phyloP scores from a whole-genome alignment of 2,329 filamentous ascomycete genomes.

The Fonsecaea erecta region DNA sequence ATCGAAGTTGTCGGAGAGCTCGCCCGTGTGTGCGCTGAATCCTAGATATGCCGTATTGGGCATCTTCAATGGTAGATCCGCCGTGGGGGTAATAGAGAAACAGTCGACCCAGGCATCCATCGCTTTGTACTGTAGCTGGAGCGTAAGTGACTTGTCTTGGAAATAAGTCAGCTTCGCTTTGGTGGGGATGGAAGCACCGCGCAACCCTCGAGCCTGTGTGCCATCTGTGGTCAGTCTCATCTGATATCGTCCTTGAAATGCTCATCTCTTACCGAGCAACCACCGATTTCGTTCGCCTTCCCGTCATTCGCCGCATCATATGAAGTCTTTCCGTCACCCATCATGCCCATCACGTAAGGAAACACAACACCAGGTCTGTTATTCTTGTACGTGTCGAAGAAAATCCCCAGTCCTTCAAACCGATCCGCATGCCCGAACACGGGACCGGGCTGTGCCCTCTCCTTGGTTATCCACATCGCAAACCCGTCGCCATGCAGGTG shows the following conservation, averaged over 20 bases:
- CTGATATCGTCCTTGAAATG: background rate
- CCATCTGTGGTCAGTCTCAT: constrained; percentile 9
- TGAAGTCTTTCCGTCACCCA: constrained; percentile 82
- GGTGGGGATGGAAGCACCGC: constrained; percentile 77
- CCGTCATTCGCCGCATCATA: constrained; percentile 97
- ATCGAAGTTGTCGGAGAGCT: constrained; percentile 97
- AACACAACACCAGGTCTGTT: constrained; percentile 94
- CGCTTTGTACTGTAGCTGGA: constrained; percentile 92
- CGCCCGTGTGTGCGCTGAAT: constrained; percentile 79
- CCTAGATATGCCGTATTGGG: constrained; percentile 71
- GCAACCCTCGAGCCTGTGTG: constrained; percentile 75
- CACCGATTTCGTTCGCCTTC: constrained; percentile 88
- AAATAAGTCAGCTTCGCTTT: constrained; percentile 93
- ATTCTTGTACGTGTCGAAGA: constrained; percentile 99
- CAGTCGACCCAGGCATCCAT: constrained; percentile 88
- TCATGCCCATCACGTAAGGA: constrained; percentile 98
- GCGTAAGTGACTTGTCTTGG: constrained; percentile 86
- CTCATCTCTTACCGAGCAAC: constrained; percentile 71
- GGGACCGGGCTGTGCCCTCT: constrained; percentile 76
- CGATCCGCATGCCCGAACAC: constrained; percentile 88
- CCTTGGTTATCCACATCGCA: constrained; percentile 96
- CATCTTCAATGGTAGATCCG: constrained; percentile 72
- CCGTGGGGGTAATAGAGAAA: constrained; percentile 71
- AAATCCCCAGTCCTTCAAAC: constrained; percentile 93
- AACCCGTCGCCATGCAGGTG: constrained; percentile 95